Evolutionary conservation across 768 basidiomycete species (phyloP), one percentile per base, ranked within the genome.

Genomic region (Collybiopsis luxurians): DNA sequence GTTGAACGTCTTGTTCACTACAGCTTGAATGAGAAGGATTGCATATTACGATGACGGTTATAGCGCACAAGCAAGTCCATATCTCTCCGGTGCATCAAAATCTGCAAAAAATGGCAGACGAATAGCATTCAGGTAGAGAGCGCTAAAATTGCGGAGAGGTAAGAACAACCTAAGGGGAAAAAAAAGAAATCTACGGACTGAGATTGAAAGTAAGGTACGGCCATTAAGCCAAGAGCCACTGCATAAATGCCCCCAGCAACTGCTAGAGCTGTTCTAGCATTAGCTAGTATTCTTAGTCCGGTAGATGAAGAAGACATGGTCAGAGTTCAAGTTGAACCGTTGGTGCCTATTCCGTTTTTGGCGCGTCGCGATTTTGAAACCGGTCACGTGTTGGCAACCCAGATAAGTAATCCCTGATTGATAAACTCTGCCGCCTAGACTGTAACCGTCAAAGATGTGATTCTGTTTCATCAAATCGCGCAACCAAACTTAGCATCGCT

Each of bases 1-100:
- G 63, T 95, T 91, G 47, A 82, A 69, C 0, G 90, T 87, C 68
- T 91, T 94, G 61, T 86, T 87, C 2, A 90, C 91, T 92, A n/a
- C n/a, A n/a, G n/a, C n/a, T n/a, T n/a, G n/a, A n/a, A n/a, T n/a
- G n/a, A n/a, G n/a, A n/a, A n/a, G 38, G 13, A 34, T 34, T 26
- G 15, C 17, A 15, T 15, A 56, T 3, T 31, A 27, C 21, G 24
- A 24, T 31, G 31, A 53, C 47, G 19, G 26, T 17, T 15, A 7
- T 28, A 67, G 30, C 78, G 55, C 67, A 93, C 91, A 92, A 27
- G 94, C 86, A 54, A 96, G 74, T 1, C 91, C 90, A 66, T 92
- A 92, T 60, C 71, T 79, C 67, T 92, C 90, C 1, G 95, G 95
- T 6, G 71, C 63, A 54, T 83, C 76, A 61, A 81, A 93, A 28